Evolutionary conservation across 1,284 basidiomycete genomes (phyloP).

Genomic region (Fomitopsis palustris): DNA sequence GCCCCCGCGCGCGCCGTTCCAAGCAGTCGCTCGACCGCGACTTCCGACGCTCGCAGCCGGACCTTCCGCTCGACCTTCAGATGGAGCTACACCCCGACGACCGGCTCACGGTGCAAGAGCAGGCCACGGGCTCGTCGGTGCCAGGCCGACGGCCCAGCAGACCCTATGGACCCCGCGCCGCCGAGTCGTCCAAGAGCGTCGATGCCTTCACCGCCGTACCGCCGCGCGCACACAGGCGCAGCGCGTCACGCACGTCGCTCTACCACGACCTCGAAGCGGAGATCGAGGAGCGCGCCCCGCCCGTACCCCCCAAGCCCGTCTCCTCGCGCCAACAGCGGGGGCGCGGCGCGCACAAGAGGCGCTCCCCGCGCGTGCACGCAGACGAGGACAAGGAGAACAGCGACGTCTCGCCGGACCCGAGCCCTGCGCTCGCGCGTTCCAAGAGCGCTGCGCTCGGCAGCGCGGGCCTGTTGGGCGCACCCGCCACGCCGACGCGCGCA

Average conservation of each 20-base stretch:
- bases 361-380: background rate
- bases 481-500: slow-evolving; percentile 25
- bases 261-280: background rate
- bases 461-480: slow-evolving; percentile 5
- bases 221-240: slow-evolving; percentile 12
- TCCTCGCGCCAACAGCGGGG: background rate
- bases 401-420: slow-evolving; percentile 6
- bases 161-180: background rate
- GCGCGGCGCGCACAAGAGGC: background rate
- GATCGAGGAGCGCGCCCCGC: background rate
- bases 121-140: background rate
- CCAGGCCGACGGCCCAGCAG: background rate
- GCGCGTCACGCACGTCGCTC: slow-evolving; percentile 8
- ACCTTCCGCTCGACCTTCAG: background rate
- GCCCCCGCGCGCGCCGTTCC: background rate
- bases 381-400: slow-evolving; percentile 25
- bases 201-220: slow-evolving; percentile 11
- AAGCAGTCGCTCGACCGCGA: background rate
- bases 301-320: background rate
- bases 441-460: background rate
- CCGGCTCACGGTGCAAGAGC: background rate
- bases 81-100: background rate
- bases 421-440: background rate
- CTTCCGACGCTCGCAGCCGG: background rate
- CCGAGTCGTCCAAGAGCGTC: background rate